Percentiles rank a stretch among this genome's conserved stretches.
Evolutionary conservation across 805 yeast genomes (phyloP).

Genomic region (Hanseniaspora meyeri): DNA sequence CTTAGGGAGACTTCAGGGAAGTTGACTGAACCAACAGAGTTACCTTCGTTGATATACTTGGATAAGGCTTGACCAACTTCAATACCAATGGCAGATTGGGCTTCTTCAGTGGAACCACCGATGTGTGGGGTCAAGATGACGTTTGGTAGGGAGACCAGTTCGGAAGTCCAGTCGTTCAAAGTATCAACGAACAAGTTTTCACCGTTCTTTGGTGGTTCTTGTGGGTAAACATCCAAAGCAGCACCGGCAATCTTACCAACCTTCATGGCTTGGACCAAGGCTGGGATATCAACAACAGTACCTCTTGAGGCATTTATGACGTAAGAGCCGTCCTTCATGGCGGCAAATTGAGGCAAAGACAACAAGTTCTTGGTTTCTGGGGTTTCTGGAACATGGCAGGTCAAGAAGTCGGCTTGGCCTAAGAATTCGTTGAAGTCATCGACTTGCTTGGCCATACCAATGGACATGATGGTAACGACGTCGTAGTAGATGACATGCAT

Average conservation of each 20-base stretch:
- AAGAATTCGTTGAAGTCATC: slow-evolving; percentile 72
- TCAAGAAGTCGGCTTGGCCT: slow-evolving; percentile 70
- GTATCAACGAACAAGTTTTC: slow-evolving; percentile 58
- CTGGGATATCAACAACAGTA: slow-evolving; percentile 92
- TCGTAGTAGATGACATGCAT: slow-evolving; percentile 93
- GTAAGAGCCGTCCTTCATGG: slow-evolving; percentile 93
- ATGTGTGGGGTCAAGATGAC: slow-evolving; percentile 92
- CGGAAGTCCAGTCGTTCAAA: slow-evolving; percentile 73
- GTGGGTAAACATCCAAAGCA: slow-evolving; percentile 90
- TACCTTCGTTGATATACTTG: slow-evolving; percentile 91
- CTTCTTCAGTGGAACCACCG: slow-evolving; percentile 99
- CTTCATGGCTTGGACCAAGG: slow-evolving; percentile 81
- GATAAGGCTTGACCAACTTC: slow-evolving; percentile 82
- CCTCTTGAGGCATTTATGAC: slow-evolving; percentile 95
- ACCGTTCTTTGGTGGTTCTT: slow-evolving; percentile 96
- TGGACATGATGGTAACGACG: slow-evolving; percentile 80
- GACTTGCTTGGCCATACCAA: slow-evolving; percentile 94
- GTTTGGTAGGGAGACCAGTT: slow-evolving; percentile 69
- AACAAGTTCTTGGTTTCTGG: slow-evolving; percentile 84
- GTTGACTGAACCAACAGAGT: slow-evolving; percentile 88
- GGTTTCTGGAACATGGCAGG: slow-evolving; percentile 90
- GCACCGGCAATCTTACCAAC: slow-evolving; percentile 93
- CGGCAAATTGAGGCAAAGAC: slow-evolving; percentile 80
- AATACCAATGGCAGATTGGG: slow-evolving; percentile 92
- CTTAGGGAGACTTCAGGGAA: slow-evolving; percentile 96